Conservation (phyloP, 163 green algal species). For the Scenedesmus sp. region DNA sequence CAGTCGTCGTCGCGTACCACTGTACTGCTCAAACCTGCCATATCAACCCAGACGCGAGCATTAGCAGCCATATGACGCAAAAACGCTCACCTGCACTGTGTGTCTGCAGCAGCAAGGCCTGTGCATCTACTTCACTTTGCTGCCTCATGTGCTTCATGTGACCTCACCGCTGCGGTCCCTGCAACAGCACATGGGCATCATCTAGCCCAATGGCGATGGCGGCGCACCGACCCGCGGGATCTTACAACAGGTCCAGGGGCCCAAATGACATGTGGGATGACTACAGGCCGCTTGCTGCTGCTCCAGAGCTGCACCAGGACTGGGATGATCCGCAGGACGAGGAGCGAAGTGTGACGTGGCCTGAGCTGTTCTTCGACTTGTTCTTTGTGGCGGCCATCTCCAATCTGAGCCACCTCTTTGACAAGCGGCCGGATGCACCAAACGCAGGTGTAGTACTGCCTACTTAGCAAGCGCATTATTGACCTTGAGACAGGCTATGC, state of each 20-base stretch:
- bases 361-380: constrained; percentile 18
- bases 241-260: background rate
- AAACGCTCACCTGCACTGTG: background rate
- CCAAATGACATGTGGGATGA: background rate
- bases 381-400: constrained; percentile 39
- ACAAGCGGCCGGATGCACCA: background rate
- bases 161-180: background rate
- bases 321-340: constrained; percentile 8
- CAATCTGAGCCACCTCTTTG: constrained; percentile 34
- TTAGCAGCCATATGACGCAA: background rate
- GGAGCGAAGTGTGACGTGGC: background rate
- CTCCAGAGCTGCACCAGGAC: constrained; percentile 20
- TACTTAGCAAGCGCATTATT: too few relatives aligned
- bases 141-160: background rate
- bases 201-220: background rate
- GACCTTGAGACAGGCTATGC: too few relatives aligned
- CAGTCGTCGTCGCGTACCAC: too few relatives aligned
- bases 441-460: constrained; percentile 4
- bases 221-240: background rate
- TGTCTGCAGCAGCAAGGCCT: background rate
- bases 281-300: constrained; percentile 29
- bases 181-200: background rate
- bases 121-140: background rate
- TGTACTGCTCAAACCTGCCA: background rate
- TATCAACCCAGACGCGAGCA: background rate